Evolutionary conservation across 305 asterid species (phyloP).

Genomic region (Euphrasia arctica): DNA sequence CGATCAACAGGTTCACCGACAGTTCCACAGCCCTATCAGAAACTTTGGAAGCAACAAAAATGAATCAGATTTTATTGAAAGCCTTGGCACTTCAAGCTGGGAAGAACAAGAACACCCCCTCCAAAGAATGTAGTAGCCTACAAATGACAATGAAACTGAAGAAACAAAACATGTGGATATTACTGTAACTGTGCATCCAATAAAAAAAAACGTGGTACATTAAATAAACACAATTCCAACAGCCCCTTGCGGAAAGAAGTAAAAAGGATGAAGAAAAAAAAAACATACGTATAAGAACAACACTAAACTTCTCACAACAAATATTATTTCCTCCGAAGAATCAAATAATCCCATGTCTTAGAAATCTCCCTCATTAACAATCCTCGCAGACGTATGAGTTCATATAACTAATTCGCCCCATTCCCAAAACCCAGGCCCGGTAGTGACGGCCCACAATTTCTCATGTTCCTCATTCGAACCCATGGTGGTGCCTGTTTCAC

Average conservation of each 20-base stretch:
- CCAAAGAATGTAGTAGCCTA: background rate
- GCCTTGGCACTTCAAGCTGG: background rate
- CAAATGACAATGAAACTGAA: background rate
- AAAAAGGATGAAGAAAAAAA: background rate
- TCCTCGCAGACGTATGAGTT: conserved; percentile 28
- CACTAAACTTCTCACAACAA: conserved; percentile 25
- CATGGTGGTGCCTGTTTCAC: conserved; percentile 53
- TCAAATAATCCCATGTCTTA: conserved; percentile 28
- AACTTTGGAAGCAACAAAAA: no score
- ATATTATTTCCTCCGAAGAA: background rate
- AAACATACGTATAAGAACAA: conserved; percentile 32
- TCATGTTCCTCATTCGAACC: conserved; percentile 48
- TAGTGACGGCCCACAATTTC: conserved; percentile 20
- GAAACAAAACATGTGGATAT: background rate
- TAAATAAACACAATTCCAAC: conserved; percentile 25
- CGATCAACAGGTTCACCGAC: background rate
- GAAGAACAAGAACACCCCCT: background rate
- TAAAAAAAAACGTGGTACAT: conserved; percentile 14
- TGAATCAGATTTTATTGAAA: background rate
- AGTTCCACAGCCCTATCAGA: no score
- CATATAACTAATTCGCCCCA: conserved; percentile 27
- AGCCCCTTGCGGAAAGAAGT: conserved; percentile 27
- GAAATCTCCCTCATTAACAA: conserved; percentile 32
- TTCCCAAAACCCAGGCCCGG: conserved; percentile 27
- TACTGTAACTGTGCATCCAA: conserved; percentile 24